Evolutionary conservation across 768 basidiomycete species (phyloP), one percentile per base, ranked within the genome.

Genomic region (Leucogyrophana mollusca): DNA sequence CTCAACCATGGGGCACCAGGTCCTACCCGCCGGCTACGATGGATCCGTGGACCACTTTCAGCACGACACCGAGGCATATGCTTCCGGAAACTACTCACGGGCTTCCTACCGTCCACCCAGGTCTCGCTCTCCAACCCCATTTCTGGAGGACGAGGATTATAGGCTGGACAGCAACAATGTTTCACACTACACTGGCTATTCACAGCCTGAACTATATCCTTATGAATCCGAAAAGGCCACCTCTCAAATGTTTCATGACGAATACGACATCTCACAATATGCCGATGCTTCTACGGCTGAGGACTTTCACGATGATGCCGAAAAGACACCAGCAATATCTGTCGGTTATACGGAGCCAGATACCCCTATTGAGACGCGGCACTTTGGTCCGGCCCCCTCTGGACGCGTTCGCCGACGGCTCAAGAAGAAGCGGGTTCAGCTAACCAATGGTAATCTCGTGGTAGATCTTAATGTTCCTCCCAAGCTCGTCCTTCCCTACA

Each of bases 361-460:
- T 24, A 71, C 76, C 0, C 81, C 80, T 0, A 52, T 76, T 1
- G 82, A 82, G 54, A 90, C 86, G 9, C 80, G 79, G 36, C 91
- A 94, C 64, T 95, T 91, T 65, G 93, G 93, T 4, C 90, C 92
- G 13, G 88, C 90, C 2, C 93, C 93, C 6, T 66, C 78, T 21
- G 89, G 92, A 32, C 81, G 90, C n/a, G 73, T 86, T 22, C 67
- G 82, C 27, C 78, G 93, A 41, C 74, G 93, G 47, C 81, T 87
- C 41, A 79, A 79, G 67, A 93, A 83, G 70, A 90, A 90, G 61
- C 79, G 85, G 16, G 87, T 96, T 14, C 83, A 83, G 52, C 71
- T 92, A 46, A 92, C 87, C 35, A 84, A 89, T 58, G 94, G 94
- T 7, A 91, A 96, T 62, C 76, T 95, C 35, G 90, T 95, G 13